These are phyloP conservation scores for Kockovaella imperatae DNA, from an alignment of 768 basidiomycete species.

Conservation along the genomic window DNA sequence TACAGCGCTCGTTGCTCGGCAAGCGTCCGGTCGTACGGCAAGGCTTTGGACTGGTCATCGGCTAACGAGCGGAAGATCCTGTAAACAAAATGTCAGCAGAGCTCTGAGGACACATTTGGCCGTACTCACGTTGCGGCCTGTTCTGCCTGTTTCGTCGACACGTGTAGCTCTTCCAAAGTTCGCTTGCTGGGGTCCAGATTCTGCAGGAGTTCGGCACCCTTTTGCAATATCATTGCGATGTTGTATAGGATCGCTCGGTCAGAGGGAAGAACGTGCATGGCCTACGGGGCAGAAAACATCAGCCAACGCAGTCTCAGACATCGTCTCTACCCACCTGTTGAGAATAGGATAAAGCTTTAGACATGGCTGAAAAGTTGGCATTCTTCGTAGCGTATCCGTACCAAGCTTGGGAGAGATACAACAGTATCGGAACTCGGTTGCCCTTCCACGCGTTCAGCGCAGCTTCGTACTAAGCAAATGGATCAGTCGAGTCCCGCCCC, in stretches of 20 bases:
- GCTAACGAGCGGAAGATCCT: constrained; percentile 82
- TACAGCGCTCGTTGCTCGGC: constrained; percentile 86
- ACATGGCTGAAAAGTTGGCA: constrained; percentile 71
- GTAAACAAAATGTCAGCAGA: background rate
- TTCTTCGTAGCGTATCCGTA: constrained; percentile 90
- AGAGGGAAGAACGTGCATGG: constrained; percentile 68
- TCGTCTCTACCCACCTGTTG: constrained; percentile 55
- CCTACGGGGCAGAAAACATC: constrained; percentile 55
- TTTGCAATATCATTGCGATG: constrained; percentile 97
- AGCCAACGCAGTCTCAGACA: constrained; percentile 3
- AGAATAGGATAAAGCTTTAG: constrained; percentile 72
- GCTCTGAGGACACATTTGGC: background rate
- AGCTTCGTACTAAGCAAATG: constrained; percentile 67
- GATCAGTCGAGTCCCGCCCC: background rate
- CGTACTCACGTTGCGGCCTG: constrained; percentile 72
- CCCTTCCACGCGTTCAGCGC: constrained; percentile 70
- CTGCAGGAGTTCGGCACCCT: constrained; percentile 83
- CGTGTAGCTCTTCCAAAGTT: constrained; percentile 67
- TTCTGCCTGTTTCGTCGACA: constrained; percentile 67
- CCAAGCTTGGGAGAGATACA: constrained; percentile 87
- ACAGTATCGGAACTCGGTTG: constrained; percentile 64
- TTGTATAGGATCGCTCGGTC: constrained; percentile 92
- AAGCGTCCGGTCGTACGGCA: constrained; percentile 79
- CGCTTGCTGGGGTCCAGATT: constrained; percentile 66
- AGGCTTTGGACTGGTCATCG: constrained; percentile 56